phyloP scores from a whole-genome alignment of 2,329 filamentous ascomycete genomes.

The Lomentospora prolificans region DNA sequence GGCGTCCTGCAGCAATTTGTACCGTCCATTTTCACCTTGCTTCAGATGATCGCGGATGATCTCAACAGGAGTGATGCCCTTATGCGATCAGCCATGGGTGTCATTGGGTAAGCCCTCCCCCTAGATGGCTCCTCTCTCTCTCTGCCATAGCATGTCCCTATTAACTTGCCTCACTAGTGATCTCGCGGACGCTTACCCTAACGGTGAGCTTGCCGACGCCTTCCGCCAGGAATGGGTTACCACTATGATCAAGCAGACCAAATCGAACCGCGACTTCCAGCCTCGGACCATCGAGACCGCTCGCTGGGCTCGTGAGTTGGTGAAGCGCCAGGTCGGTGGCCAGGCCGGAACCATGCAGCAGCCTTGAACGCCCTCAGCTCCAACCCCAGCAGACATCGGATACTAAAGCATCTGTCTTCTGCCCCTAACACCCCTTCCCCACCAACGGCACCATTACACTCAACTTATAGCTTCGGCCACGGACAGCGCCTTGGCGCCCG shows the following conservation, averaged over 20 bases:
- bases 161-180: constrained; percentile 56
- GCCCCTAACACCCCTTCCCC: not conserved
- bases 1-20: constrained; percentile 67
- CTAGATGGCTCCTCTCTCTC: not conserved
- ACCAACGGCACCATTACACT: not conserved
- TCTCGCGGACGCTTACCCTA: constrained; percentile 85
- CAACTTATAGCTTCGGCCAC: not conserved
- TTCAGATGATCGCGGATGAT: constrained; percentile 72
- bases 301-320: constrained; percentile 93
- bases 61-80: constrained; percentile 83
- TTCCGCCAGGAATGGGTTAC: constrained; percentile 92
- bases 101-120: constrained; percentile 66
- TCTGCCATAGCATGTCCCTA: constrained; percentile 10
- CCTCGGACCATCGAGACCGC: constrained; percentile 84
- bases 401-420: too few species aligned
- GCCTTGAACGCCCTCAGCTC: constrained; percentile 26
- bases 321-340: constrained; percentile 72
- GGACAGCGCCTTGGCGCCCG: not conserved
- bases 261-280: constrained; percentile 78
- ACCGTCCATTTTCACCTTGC: constrained; percentile 75
- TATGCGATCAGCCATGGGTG: constrained; percentile 91
- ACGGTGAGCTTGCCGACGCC: constrained; percentile 71
- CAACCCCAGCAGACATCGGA: too few species aligned
- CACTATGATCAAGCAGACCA: constrained; percentile 81
- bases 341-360: constrained; percentile 40